Evolutionary conservation across 768 basidiomycete genomes (phyloP).

Genomic region (Phylloporus sp.): DNA sequence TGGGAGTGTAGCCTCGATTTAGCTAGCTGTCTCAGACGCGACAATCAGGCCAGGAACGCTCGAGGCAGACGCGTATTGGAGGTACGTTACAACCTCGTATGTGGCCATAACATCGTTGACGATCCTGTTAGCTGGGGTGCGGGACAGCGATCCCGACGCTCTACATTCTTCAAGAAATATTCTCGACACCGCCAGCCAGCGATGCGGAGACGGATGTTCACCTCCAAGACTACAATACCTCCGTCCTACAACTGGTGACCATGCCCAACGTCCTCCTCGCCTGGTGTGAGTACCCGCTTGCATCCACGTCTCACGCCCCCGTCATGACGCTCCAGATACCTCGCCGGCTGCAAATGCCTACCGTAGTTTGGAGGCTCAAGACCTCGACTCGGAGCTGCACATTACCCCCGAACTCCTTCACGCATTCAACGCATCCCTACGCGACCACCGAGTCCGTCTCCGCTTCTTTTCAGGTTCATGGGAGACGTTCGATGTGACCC

Average conservation of each 20-base stretch:
- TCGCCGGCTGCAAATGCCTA: constrained; percentile 52
- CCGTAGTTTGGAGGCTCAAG: constrained; percentile 29
- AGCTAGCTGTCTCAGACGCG: constrained; percentile 54
- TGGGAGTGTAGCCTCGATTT: constrained; percentile 96
- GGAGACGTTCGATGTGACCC: constrained; percentile 45
- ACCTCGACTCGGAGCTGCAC: constrained; percentile 49
- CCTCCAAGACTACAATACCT: constrained; percentile 88
- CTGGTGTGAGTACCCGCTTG: constrained; percentile 60
- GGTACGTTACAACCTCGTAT: constrained; percentile 36
- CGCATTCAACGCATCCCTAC: constrained; percentile 61
- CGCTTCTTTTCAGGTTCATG: constrained; percentile 83
- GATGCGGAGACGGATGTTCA: constrained; percentile 50
- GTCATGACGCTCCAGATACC: constrained; percentile 42
- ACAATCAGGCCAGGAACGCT: constrained; percentile 23
- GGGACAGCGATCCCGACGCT: constrained; percentile 86
- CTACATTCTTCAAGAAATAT: constrained; percentile 61
- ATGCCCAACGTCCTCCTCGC: constrained; percentile 72
- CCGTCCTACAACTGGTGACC: constrained; percentile 74
- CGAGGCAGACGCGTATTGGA: constrained; percentile 63
- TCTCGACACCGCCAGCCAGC: constrained; percentile 31
- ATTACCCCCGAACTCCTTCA: constrained; percentile 58
- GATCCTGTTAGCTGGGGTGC: constrained; percentile 68
- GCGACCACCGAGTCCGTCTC: constrained; percentile 49
- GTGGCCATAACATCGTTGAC: neutral
- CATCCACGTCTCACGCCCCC: neutral